Percentiles rank a stretch among this genome's conserved stretches.
These are phyloP conservation scores for Phytophthora litchii DNA, from an alignment of 352 stramenopile genomes.

Conservation along the genomic window DNA sequence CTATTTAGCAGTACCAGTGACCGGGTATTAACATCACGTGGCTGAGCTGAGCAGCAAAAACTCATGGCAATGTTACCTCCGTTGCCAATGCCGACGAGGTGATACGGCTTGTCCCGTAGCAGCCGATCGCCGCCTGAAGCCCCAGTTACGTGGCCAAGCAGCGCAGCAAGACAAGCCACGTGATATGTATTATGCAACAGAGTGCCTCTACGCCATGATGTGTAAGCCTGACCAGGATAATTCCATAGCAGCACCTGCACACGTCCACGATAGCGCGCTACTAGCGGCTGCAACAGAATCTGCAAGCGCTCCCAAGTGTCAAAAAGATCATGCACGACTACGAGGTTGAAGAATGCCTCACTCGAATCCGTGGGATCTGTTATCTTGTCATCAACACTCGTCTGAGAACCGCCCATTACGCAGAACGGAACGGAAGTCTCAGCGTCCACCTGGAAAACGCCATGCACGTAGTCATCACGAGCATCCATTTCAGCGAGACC, in stretches of 20 bases:
- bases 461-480: conserved; percentile 54
- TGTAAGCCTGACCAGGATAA: conserved; percentile 96
- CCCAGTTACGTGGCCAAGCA: conserved; percentile 61
- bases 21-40: conserved; percentile 64
- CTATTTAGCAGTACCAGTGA: conserved; percentile 91
- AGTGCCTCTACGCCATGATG: conserved; percentile 87
- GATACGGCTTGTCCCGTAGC: conserved; percentile 89
- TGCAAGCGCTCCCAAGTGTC: conserved; percentile 95
- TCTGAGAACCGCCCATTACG: conserved; percentile 65
- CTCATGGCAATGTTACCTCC: conserved; percentile 89
- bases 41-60: conserved; percentile 68
- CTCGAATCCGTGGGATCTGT: conserved; percentile 19
- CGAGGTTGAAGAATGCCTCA: conserved; percentile 92
- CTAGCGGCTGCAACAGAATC: conserved; percentile 92
- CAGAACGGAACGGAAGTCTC: conserved; percentile 93
- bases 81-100: conserved; percentile 93
- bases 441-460: conserved; percentile 91
- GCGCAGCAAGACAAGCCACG: conserved; percentile 80
- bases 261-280: conserved; percentile 85
- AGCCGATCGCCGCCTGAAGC: conserved; percentile 25
- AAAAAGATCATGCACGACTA: conserved; percentile 96
- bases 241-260: conserved; percentile 95
- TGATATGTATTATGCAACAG: conserved; percentile 95
- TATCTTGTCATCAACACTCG: conserved; percentile 3
- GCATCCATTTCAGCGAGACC: conserved; percentile 53